Conservation (phyloP, 2,329 filamentous ascomycete species). For the Fusarium sororula region DNA sequence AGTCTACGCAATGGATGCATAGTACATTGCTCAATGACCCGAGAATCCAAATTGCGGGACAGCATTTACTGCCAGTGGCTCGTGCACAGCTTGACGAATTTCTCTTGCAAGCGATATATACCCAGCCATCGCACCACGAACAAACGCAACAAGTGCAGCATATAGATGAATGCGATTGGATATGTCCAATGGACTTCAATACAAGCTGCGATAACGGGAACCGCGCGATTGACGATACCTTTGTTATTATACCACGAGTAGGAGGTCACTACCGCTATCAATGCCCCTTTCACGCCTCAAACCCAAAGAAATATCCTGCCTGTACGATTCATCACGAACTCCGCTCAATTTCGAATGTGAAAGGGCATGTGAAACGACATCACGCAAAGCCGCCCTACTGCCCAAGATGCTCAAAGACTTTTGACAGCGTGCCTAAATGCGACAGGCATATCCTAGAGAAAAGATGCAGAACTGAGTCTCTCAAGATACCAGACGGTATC, state of each 20-base stretch:
- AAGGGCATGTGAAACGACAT: accelerated
- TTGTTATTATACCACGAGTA: accelerated
- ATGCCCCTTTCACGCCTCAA: background rate
- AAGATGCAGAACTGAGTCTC: background rate
- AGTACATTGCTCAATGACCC: accelerated
- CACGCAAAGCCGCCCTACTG: background rate
- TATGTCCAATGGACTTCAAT: too few species aligned
- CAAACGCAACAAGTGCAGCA: too few species aligned
- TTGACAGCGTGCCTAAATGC: background rate
- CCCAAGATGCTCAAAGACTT: background rate
- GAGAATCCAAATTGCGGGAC: accelerated
- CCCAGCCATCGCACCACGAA: background rate
- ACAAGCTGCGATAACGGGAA: too few species aligned
- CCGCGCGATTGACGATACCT: background rate
- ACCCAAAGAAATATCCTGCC: background rate
- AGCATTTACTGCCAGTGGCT: background rate
- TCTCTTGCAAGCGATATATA: accelerated
- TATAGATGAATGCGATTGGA: background rate
- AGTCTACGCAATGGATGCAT: accelerated
- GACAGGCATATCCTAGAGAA: background rate
- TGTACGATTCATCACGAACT: background rate
- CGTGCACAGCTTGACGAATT: accelerated
- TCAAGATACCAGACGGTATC: background rate
- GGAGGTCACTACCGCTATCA: accelerated
- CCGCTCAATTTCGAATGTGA: accelerated